Evolutionary conservation across 441 rosid genomes (phyloP), one percentile per base, ranked within the genome.

Genomic region (Populus hybrid): DNA sequence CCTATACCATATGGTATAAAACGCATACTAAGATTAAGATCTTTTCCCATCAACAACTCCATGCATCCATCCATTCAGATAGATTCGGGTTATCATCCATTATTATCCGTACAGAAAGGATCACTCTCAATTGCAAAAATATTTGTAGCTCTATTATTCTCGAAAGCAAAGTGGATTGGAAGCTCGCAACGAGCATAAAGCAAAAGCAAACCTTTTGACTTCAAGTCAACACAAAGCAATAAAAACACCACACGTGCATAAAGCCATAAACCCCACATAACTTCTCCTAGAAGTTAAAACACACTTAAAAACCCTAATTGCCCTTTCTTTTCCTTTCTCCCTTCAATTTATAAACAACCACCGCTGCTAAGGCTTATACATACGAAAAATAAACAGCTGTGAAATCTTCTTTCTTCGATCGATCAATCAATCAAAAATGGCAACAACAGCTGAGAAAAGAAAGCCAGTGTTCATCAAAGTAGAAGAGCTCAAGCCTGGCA

Each of bases 401-500:
- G 30, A 28, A 28, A 28, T 28, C 30, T 28, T 28, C 30, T 8
- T 35, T 50, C n/a, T 50, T 38, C 24, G 4, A 2, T 28, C 19
- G 84, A 21, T 6, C 30, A 28, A 28, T 28, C 30, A 28, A 28
- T 28, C 30, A 18, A 7, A 69, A 77, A 76, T 77, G 61, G 78
- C 79, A 67, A 79, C 85, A 70, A 80, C 70, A 28, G 67, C 85
- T n/a, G 87, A 81, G 78, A 94, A 94, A 91, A 86, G 92, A 79
- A 92, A 93, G 85, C 98, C 98, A 0, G 91, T 90, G 42, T 94
- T 94, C 76, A 82, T 92, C 42, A 91, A 91, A 81, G 95, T 93
- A 12, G 98, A 93, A 71, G 89, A 88, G 10, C 86, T 95, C 28
- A 91, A 90, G 83, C 98, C 98, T 7, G 98, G 98, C 19, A 92